A percentile compares a stretch with the other conserved stretches of the same genome.
These are phyloP conservation scores for Achlya hypogyna DNA, from an alignment of 352 stramenopile species.

Conservation along the genomic window DNA sequence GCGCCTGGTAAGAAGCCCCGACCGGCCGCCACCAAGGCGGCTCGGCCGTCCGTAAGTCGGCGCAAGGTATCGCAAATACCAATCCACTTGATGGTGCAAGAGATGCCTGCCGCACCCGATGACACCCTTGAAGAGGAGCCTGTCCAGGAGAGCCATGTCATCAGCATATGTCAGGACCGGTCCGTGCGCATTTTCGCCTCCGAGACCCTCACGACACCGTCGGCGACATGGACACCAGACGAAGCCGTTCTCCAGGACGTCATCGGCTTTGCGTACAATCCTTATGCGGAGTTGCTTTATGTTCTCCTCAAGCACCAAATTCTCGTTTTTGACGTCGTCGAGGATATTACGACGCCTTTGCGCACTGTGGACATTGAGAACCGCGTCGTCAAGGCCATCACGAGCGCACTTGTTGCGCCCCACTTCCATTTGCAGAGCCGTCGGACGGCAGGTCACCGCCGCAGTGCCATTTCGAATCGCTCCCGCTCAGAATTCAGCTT, in stretches of 20 bases:
- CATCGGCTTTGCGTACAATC: slow-evolving; percentile 49
- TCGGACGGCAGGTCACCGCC: slow-evolving; percentile 31
- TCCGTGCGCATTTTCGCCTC: slow-evolving; percentile 53
- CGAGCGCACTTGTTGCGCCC: background rate
- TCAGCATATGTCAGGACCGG: slow-evolving; percentile 55
- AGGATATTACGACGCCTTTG: slow-evolving; percentile 3
- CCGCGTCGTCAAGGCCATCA: slow-evolving; percentile 7
- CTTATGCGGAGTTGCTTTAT: slow-evolving; percentile 37
- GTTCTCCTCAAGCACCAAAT: slow-evolving; percentile 51
- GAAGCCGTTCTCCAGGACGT: slow-evolving; percentile 45
- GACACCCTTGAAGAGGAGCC: slow-evolving; percentile 15
- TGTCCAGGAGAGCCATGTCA: slow-evolving; percentile 29
- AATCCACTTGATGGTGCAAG: slow-evolving; percentile 20
- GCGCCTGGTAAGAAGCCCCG: slow-evolving; percentile 3
- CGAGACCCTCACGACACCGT: slow-evolving; percentile 35
- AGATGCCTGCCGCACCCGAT: background rate
- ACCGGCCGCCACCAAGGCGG: background rate
- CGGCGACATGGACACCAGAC: slow-evolving; percentile 64
- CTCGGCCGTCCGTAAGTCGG: background rate
- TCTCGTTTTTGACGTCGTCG: slow-evolving; percentile 20
- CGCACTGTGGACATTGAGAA: slow-evolving; percentile 9
- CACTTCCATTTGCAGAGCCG: slow-evolving; percentile 12
- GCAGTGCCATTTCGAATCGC: background rate
- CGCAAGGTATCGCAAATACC: slow-evolving; percentile 1
- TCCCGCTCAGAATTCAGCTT: background rate